phyloP scores from a whole-genome alignment of 331 rosid species.

The Phaseolus coccineus region DNA sequence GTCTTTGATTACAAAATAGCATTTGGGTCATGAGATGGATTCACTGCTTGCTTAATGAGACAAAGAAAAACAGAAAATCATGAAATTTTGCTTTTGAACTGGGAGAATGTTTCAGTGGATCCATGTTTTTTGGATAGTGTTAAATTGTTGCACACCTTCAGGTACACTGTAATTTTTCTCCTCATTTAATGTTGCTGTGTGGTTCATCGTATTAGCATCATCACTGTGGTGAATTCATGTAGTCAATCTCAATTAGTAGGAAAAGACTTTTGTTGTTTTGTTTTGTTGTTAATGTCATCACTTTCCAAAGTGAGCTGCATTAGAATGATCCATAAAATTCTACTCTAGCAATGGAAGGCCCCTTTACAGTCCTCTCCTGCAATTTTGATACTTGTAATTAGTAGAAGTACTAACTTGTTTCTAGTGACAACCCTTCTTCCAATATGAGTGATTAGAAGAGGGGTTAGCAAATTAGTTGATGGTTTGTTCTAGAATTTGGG shows the following conservation, averaged over 20 bases:
- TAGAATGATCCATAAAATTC: not conserved
- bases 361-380: not conserved
- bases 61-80: not conserved
- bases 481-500: not conserved
- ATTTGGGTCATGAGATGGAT: not conserved
- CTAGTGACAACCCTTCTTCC: not conserved
- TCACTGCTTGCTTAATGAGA: not conserved
- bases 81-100: constrained; percentile 15
- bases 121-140: not conserved
- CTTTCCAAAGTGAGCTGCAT: not conserved
- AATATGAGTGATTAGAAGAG: not conserved
- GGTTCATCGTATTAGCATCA: too few species aligned
- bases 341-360: not conserved
- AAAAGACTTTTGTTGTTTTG: not conserved
- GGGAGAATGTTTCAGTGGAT: not conserved
- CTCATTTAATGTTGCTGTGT: too few species aligned
- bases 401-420: not conserved
- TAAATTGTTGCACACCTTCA: not conserved
- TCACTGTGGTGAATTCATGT: not conserved
- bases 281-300: not conserved
- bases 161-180: too few species aligned
- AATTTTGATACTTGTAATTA: not conserved
- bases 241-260: not conserved
- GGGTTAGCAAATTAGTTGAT: not conserved
- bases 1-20: not conserved